Percentiles rank a stretch among this genome's conserved stretches.
phyloP scores from a whole-genome alignment of 441 rosid genomes.

The Populus hybrid region DNA sequence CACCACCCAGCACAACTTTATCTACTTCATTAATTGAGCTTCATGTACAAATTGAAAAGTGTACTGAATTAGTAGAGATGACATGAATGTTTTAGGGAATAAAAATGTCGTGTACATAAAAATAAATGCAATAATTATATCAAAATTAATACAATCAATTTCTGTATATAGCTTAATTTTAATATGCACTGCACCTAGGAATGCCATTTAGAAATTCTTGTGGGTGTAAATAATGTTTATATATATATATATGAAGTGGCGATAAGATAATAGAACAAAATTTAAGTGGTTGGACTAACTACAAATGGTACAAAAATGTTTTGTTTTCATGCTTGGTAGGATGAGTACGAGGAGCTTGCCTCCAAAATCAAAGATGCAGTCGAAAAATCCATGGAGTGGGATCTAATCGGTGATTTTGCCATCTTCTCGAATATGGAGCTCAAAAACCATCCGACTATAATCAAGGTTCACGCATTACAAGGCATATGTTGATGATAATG shows the following conservation, averaged over 20 bases:
- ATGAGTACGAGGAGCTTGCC: slow-evolving; percentile 44
- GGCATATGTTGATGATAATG: neutral
- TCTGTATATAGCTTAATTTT: no score
- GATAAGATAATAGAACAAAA: neutral
- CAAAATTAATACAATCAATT: no score
- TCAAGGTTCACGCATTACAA: slow-evolving; percentile 38
- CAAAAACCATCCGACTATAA: slow-evolving; percentile 50
- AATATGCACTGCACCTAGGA: no score
- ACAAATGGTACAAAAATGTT: neutral
- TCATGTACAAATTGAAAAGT: no score
- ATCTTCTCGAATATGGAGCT: slow-evolving; percentile 37
- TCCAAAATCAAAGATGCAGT: slow-evolving; percentile 39
- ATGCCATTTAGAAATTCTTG: no score
- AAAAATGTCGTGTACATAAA: neutral
- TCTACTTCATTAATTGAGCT: no score
- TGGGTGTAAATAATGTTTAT: no score
- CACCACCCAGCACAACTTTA: no score
- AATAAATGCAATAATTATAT: no score
- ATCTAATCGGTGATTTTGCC: slow-evolving; percentile 30
- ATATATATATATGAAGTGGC: no score
- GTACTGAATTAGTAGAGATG: no score
- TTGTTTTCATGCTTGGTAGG: slow-evolving; percentile 23
- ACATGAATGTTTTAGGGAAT: neutral
- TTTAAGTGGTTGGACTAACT: no score
- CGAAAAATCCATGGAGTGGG: slow-evolving; percentile 12